Percentiles rank a stretch among this genome's conserved stretches.
These are phyloP conservation scores for Phytopythium cucurbitacearum DNA, from an alignment of 352 stramenopile genomes.

Conservation along the genomic window DNA sequence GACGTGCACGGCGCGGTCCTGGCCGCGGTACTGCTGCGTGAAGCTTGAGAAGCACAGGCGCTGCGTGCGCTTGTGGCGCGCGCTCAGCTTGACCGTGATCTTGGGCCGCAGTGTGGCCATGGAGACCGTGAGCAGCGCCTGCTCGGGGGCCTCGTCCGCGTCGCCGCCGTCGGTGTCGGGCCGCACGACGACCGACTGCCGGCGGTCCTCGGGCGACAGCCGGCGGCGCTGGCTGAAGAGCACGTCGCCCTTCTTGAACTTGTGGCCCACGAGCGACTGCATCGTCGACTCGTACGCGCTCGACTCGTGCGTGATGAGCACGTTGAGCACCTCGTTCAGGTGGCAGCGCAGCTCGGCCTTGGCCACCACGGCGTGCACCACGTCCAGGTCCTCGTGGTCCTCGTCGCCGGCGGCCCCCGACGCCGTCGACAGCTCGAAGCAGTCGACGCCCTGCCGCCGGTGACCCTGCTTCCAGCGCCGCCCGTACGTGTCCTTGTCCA, in stretches of 20 bases:
- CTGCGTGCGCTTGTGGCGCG: slow-evolving; percentile 33
- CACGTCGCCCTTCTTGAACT: slow-evolving; percentile 40
- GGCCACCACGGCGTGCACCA: slow-evolving; percentile 42
- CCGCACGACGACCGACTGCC: slow-evolving; percentile 20
- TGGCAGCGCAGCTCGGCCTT: slow-evolving; percentile 45
- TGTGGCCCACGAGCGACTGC: slow-evolving; percentile 32
- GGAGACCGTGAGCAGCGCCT: slow-evolving; percentile 25
- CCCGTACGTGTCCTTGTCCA: slow-evolving; percentile 34
- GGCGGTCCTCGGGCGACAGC: slow-evolving; percentile 17
- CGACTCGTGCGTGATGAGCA: slow-evolving; percentile 36
- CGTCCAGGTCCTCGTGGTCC: slow-evolving; percentile 17
- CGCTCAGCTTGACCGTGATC: slow-evolving; percentile 18
- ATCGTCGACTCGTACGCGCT: slow-evolving; percentile 41
- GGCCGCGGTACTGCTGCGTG: slow-evolving; percentile 34
- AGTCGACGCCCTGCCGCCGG: slow-evolving; percentile 30
- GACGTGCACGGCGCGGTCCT: slow-evolving; percentile 49
- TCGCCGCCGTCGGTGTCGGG: slow-evolving; percentile 9
- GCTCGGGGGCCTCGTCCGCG: slow-evolving; percentile 13
- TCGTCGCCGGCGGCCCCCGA: slow-evolving; percentile 15
- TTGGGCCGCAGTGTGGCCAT: slow-evolving; percentile 20
- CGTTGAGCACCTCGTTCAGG: slow-evolving; percentile 55
- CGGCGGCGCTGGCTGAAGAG: slow-evolving; percentile 28
- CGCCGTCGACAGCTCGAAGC: slow-evolving; percentile 33
- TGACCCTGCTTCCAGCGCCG: slow-evolving; percentile 36
- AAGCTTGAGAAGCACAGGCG: slow-evolving; percentile 42